A percentile compares a stretch with the other conserved stretches of the same genome.
Evolutionary conservation across 2,329 filamentous ascomycete species (phyloP).

Genomic region (Paradendryphiella salina): DNA sequence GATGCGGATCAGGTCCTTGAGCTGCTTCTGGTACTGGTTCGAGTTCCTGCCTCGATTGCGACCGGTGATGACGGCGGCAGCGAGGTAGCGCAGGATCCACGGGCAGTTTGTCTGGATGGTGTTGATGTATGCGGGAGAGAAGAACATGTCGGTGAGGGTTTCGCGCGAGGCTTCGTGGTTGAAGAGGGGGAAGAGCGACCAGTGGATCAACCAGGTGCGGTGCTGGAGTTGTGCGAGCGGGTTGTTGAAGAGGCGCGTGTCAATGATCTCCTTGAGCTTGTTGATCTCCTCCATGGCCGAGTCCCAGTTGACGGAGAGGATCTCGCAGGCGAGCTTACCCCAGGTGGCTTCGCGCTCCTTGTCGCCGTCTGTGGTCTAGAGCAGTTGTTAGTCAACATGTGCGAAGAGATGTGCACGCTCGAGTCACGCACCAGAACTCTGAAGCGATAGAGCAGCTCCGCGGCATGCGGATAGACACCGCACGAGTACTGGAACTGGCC

Average conservation of each 20-base stretch:
- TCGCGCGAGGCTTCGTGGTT: slow-evolving; percentile 93
- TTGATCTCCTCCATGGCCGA: slow-evolving; percentile 70
- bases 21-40: slow-evolving; percentile 96
- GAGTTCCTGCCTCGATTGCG: slow-evolving; percentile 67
- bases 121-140: slow-evolving; percentile 97
- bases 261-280: slow-evolving; percentile 73
- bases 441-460: slow-evolving; percentile 96
- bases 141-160: slow-evolving; percentile 91
- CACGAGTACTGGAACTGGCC: slow-evolving; percentile 98
- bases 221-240: slow-evolving; percentile 93
- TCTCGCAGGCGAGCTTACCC: slow-evolving; percentile 97
- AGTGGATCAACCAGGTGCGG: slow-evolving; percentile 97
- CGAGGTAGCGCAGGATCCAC: slow-evolving; percentile 93
- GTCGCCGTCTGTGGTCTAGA: slow-evolving; percentile 88
- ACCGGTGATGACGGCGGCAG: slow-evolving; percentile 93
- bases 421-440: slow-evolving; percentile 69
- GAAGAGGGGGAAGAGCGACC: slow-evolving; percentile 98
- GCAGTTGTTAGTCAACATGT: slow-evolving; percentile 6
- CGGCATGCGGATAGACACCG: slow-evolving; percentile 86
- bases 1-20: slow-evolving; percentile 95
- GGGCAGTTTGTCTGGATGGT: slow-evolving; percentile 98
- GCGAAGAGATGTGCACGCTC: neutral
- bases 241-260: slow-evolving; percentile 94
- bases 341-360: slow-evolving; percentile 94
- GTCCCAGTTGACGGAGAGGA: slow-evolving; percentile 94